These are phyloP conservation scores for Strobilomyces confusus DNA, from an alignment of 768 basidiomycete genomes.

Conservation along the genomic window DNA sequence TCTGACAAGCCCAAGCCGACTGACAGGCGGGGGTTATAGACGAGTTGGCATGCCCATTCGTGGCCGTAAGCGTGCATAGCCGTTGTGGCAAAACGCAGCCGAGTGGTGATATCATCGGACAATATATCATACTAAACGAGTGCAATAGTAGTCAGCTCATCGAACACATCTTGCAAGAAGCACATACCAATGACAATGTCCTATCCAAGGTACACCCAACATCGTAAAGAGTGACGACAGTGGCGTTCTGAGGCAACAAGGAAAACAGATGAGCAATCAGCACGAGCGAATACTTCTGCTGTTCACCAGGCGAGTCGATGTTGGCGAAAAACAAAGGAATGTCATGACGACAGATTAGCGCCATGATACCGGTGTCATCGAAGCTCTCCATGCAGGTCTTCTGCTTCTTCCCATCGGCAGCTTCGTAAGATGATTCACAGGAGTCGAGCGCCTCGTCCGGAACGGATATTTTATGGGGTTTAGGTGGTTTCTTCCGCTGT, in stretches of 20 bases:
- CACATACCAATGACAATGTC: no score
- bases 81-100: conserved; percentile 16
- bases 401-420: no score
- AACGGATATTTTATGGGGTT: neutral
- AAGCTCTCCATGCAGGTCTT: no score
- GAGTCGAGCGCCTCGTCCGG: neutral
- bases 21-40: neutral
- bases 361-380: neutral
- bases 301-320: conserved; percentile 6
- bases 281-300: conserved; percentile 4
- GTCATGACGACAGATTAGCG: neutral
- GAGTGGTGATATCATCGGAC: neutral
- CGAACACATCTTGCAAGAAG: no score
- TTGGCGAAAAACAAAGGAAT: neutral
- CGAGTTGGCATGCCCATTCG: conserved; percentile 19
- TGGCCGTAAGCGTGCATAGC: conserved; percentile 40
- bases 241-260: conserved; percentile 31
- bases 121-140: neutral
- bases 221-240: conserved; percentile 29
- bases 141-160: no score
- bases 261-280: conserved; percentile 30
- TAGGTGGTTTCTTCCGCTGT: no score
- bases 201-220: conserved; percentile 24
- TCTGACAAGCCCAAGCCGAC: conserved; percentile 24
- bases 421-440: no score